Percentiles rank a stretch among this genome's conserved stretches.
phyloP scores from a whole-genome alignment of 2,329 filamentous ascomycete species.

The Fusarium paranaense region DNA sequence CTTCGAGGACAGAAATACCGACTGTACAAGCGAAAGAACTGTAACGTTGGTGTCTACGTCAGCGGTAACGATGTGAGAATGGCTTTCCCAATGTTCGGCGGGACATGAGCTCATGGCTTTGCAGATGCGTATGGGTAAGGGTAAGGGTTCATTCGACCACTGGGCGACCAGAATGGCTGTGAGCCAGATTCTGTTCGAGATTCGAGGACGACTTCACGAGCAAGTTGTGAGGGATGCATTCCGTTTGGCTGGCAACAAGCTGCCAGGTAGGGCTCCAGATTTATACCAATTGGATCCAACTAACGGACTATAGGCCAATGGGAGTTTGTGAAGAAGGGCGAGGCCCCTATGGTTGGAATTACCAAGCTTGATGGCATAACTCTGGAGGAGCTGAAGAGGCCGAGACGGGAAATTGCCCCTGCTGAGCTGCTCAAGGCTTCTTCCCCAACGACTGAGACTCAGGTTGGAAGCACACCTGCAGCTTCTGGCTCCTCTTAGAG shows the following conservation, averaged over 20 bases:
- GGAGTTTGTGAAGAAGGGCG: conserved; percentile 94
- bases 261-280: conserved; percentile 75
- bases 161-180: conserved; percentile 93
- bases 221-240: conserved; percentile 95
- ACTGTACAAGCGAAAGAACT: conserved; percentile 89
- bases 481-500: conserved; percentile 46
- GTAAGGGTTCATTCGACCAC: conserved; percentile 96
- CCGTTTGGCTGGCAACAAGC: conserved; percentile 91
- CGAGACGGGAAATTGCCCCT: conserved; percentile 74
- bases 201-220: conserved; percentile 93
- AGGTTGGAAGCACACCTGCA: conserved; percentile 49
- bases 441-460: conserved; percentile 48
- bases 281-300: conserved; percentile 10
- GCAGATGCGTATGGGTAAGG: conserved; percentile 96
- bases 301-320: conserved; percentile 71
- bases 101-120: conserved; percentile 33
- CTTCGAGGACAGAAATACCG: conserved; percentile 92
- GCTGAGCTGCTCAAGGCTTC: conserved; percentile 51
- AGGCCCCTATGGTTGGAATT: conserved; percentile 89
- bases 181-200: conserved; percentile 91
- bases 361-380: conserved; percentile 91
- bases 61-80: conserved; percentile 86
- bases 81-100: neutral
- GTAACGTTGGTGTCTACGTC: conserved; percentile 94
- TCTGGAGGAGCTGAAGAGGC: conserved; percentile 83